Conservation (phyloP, 2,329 filamentous ascomycete genomes). For the Neonectria coccinea region DNA sequence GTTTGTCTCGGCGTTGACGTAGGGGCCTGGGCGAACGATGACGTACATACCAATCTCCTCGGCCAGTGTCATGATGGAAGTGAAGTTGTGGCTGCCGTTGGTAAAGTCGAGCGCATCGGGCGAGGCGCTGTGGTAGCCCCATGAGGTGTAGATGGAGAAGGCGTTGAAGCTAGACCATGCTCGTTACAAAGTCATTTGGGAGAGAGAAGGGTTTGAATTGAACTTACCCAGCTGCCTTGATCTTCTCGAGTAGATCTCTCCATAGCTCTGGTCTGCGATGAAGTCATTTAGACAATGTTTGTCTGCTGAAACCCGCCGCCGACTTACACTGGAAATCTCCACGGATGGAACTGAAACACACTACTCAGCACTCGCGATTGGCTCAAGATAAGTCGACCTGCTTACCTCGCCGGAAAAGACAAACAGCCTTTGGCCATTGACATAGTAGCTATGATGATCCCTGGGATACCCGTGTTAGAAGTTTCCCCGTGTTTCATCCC, state of each 20-base stretch:
- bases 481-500: too few relatives aligned
- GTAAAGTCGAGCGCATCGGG: slow-evolving; percentile 48
- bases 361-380: background rate
- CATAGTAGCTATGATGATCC: slow-evolving; percentile 56
- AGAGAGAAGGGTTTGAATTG: background rate
- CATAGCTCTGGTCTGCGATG: slow-evolving; percentile 49
- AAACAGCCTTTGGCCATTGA: slow-evolving; percentile 56
- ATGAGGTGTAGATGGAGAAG: slow-evolving; percentile 57
- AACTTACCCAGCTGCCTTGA: slow-evolving; percentile 54
- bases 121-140: slow-evolving; percentile 55
- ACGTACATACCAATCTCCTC: slow-evolving; percentile 60
- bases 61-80: slow-evolving; percentile 59
- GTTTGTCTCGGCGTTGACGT: slow-evolving; percentile 73
- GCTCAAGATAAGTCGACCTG: background rate
- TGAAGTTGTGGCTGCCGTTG: slow-evolving; percentile 58
- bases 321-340: slow-evolving; percentile 56
- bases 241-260: slow-evolving; percentile 57
- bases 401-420: slow-evolving; percentile 56
- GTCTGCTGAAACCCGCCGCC: background rate
- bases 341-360: slow-evolving; percentile 54
- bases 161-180: slow-evolving; percentile 52
- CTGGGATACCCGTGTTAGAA: slow-evolving; percentile 34
- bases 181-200: background rate
- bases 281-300: background rate
- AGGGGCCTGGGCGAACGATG: slow-evolving; percentile 66